These are phyloP conservation scores for Botrytis elliptica DNA, from an alignment of 2,329 filamentous ascomycete species.

Conservation along the genomic window DNA sequence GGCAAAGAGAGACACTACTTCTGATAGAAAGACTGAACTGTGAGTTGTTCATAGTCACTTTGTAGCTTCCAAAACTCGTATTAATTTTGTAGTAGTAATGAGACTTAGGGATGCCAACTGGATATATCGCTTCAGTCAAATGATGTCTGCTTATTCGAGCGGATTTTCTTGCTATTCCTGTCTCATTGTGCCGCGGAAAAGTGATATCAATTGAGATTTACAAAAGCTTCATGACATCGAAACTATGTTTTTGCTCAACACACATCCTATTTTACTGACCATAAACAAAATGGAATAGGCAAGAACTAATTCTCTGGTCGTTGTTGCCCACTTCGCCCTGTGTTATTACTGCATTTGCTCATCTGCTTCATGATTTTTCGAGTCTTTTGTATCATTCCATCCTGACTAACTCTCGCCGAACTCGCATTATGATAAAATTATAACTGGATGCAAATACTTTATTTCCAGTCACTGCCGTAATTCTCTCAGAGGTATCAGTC, in stretches of 20 bases:
- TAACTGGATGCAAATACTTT: neutral
- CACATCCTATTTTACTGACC: neutral
- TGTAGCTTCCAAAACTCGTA: slow-evolving; percentile 12
- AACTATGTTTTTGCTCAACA: neutral
- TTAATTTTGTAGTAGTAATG: slow-evolving; percentile 14
- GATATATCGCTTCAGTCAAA: neutral
- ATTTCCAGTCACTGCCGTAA: neutral
- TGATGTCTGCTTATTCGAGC: neutral
- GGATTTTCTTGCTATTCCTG: neutral
- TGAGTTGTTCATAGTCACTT: slow-evolving; percentile 34
- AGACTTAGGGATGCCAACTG: slow-evolving; percentile 1
- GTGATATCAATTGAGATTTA: neutral
- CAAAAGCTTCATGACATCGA: neutral
- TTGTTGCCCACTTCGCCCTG: neutral
- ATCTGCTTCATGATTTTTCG: neutral
- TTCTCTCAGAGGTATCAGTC: neutral
- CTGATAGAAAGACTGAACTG: slow-evolving; percentile 35
- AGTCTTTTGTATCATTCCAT: neutral
- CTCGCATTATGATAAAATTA: neutral
- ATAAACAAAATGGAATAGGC: neutral
- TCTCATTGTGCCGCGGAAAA: neutral
- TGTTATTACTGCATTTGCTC: neutral
- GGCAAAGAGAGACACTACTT: slow-evolving; percentile 25
- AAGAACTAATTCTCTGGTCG: neutral
- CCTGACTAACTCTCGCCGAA: neutral